Conservation (phyloP, 805 yeast species). For the Spathaspora hagerdaliae region DNA sequence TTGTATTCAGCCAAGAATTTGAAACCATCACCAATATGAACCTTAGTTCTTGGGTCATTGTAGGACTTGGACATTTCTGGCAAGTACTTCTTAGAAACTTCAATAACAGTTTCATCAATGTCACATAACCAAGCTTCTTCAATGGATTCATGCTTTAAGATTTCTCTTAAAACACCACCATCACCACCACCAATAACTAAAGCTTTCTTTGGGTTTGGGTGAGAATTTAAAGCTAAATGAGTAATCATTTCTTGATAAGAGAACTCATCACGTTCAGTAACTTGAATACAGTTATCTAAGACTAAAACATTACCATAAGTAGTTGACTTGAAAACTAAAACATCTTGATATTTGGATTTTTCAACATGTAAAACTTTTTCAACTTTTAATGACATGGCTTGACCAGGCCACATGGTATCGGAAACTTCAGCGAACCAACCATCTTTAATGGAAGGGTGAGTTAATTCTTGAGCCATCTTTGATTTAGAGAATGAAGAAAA, state of each 20-base stretch:
- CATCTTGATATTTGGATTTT: slow-evolving; percentile 88
- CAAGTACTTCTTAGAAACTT: slow-evolving; percentile 78
- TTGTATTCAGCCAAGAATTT: slow-evolving; percentile 81
- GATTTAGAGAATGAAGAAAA: background rate
- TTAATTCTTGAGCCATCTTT: slow-evolving; percentile 31
- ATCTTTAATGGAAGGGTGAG: slow-evolving; percentile 62
- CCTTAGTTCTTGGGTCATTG: slow-evolving; percentile 83
- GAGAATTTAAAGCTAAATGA: slow-evolving; percentile 87
- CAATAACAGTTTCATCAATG: slow-evolving; percentile 90
- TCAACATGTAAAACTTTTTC: slow-evolving; percentile 82
- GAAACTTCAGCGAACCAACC: slow-evolving; percentile 98
- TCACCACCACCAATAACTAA: slow-evolving; percentile 98
- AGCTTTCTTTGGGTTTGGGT: slow-evolving; percentile 91
- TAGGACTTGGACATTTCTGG: slow-evolving; percentile 86
- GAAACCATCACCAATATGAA: slow-evolving; percentile 96
- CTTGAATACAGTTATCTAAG: slow-evolving; percentile 92
- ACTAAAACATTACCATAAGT: slow-evolving; percentile 95
- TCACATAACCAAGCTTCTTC: slow-evolving; percentile 92
- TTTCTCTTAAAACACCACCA: slow-evolving; percentile 95
- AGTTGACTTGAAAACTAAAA: slow-evolving; percentile 86
- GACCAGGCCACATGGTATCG: slow-evolving; percentile 98
- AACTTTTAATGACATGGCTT: slow-evolving; percentile 89
- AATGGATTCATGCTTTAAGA: slow-evolving; percentile 81
- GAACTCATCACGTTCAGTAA: slow-evolving; percentile 95
- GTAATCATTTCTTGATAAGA: slow-evolving; percentile 98